Conservation (phyloP, 495 filamentous ascomycete genomes). For the Rhypophila decipiens region DNA sequence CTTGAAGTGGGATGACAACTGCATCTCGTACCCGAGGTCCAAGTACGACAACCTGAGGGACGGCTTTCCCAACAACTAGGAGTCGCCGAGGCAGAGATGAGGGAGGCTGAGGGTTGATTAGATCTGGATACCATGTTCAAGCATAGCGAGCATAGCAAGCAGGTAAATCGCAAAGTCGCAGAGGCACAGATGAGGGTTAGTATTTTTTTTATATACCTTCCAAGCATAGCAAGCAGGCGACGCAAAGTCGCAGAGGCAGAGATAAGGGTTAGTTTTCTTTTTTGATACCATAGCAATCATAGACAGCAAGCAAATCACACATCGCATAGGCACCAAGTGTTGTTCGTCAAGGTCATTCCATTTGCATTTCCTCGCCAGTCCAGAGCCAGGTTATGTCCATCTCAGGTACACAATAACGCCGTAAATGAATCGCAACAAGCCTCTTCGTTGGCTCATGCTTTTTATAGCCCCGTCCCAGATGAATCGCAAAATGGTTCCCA, state of each 20-base stretch:
- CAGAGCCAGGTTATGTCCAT: conserved; percentile 22
- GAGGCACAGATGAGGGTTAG: no score
- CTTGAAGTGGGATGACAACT: conserved; percentile 61
- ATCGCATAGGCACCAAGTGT: neutral
- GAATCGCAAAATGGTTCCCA: neutral
- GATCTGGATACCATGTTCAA: no score
- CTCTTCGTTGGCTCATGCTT: conserved; percentile 24
- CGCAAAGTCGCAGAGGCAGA: neutral
- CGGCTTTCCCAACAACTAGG: conserved; percentile 44
- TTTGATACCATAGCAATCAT: neutral
- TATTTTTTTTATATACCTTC: no score
- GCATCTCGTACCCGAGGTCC: conserved; percentile 61
- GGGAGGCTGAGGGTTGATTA: neutral
- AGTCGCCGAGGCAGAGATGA: neutral
- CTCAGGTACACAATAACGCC: conserved; percentile 35
- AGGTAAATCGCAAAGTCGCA: no score
- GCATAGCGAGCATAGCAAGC: no score
- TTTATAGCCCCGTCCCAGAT: conserved; percentile 11
- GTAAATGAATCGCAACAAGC: conserved; percentile 15
- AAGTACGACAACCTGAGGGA: conserved; percentile 75
- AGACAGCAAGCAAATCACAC: neutral
- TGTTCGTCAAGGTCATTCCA: conserved; percentile 16
- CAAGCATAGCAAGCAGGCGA: no score
- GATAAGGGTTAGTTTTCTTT: no score
- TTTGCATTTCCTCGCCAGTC: conserved; percentile 31